Evolutionary conservation across 768 basidiomycete species (phyloP).

Genomic region (Neoboletus subvelutipes): DNA sequence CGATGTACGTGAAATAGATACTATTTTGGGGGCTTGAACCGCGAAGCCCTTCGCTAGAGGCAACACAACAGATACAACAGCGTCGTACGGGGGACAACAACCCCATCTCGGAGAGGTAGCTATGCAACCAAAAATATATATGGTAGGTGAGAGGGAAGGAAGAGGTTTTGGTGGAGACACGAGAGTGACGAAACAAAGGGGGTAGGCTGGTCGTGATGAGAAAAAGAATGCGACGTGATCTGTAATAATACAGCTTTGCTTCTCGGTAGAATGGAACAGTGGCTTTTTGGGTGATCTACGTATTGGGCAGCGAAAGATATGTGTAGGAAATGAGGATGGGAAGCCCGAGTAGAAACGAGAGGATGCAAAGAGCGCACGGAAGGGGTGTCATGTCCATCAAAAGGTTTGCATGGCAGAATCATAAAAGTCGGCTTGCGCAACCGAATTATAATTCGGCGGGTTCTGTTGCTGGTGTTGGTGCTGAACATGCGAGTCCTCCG

Average conservation of each 20-base stretch:
- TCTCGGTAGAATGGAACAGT: background rate
- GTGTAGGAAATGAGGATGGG: background rate
- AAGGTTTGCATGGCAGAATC: constrained; percentile 39
- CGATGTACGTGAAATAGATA: constrained; percentile 17
- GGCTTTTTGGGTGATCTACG: constrained; percentile 23
- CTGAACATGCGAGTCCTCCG: constrained; percentile 31
- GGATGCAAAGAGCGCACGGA: constrained; percentile 1
- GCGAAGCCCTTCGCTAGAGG: constrained; percentile 53
- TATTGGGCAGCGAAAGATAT: constrained; percentile 3
- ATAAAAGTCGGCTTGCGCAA: constrained; percentile 31
- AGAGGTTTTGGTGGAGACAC: background rate
- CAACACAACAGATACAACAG: constrained; percentile 27
- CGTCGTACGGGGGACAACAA: constrained; percentile 14
- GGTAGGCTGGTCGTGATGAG: constrained; percentile 4
- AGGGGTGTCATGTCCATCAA: constrained; percentile 14
- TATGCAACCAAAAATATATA: constrained; percentile 33
- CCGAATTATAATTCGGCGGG: constrained; percentile 15
- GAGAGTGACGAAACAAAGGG: background rate
- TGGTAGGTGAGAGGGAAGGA: constrained; percentile 22
- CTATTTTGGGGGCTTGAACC: constrained; percentile 42
- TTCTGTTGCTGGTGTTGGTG: constrained; percentile 27
- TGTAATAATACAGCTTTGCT: constrained; percentile 21
- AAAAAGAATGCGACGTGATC: constrained; percentile 7
- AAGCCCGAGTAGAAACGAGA: constrained; percentile 8
- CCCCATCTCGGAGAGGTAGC: constrained; percentile 14